A percentile compares a stretch with the other conserved stretches of the same genome.
These are phyloP conservation scores for Plenodomus biglobosus DNA, from an alignment of 2,329 filamentous ascomycete species.

Conservation along the genomic window DNA sequence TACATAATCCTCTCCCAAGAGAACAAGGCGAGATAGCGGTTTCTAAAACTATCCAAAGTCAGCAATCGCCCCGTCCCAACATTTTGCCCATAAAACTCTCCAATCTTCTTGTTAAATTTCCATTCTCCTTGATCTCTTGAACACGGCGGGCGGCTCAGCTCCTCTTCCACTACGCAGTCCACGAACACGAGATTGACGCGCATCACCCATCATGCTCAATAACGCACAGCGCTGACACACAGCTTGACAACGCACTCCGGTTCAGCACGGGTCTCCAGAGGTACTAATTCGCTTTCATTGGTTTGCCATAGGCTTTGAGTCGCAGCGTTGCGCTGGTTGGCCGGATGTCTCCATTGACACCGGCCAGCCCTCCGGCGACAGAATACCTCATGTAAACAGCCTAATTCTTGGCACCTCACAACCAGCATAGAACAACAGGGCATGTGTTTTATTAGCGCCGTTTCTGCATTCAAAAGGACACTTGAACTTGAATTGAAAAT, in stretches of 20 bases:
- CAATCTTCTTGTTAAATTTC: not conserved
- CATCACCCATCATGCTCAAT: not conserved
- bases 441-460: too few species aligned
- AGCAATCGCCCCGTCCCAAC: not conserved
- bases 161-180: not conserved
- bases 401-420: too few species aligned
- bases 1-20: not conserved
- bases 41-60: not conserved
- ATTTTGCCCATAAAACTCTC: not conserved
- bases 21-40: not conserved
- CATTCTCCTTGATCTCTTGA: not conserved
- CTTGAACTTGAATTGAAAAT: too few species aligned
- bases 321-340: slow-evolving; percentile 1
- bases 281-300: not conserved
- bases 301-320: slow-evolving; percentile 1
- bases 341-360: slow-evolving; percentile 7
- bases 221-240: slow-evolving; percentile 5
- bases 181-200: not conserved
- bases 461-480: too few species aligned
- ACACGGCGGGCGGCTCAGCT: not conserved
- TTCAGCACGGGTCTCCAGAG: slow-evolving; percentile 9
- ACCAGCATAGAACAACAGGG: too few species aligned
- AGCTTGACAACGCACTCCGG: not conserved
- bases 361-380: too few species aligned
- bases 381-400: too few species aligned